Conservation (phyloP, 441 rosid species). For the Francoa sonchifolia region DNA sequence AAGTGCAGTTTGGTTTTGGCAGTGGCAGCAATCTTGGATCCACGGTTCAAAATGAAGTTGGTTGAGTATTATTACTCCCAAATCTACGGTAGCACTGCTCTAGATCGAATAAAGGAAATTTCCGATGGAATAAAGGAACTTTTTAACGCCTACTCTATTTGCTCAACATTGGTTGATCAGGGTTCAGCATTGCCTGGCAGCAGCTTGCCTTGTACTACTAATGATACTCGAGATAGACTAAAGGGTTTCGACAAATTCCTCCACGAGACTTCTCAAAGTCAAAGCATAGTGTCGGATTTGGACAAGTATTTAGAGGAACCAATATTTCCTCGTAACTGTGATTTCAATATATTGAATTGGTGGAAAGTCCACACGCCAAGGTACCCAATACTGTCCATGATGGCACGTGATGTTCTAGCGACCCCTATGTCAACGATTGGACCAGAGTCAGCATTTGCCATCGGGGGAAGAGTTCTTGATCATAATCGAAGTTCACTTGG, state of each 20-base stretch:
- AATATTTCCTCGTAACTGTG: constrained; percentile 72
- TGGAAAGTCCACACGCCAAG: constrained; percentile 97
- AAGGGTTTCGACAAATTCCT: constrained; percentile 89
- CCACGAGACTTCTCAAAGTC: constrained; percentile 73
- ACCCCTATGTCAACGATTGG: constrained; percentile 64
- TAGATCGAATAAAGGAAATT: constrained; percentile 77
- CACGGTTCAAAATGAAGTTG: constrained; percentile 87
- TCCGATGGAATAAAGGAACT: constrained; percentile 74
- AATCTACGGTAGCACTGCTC: constrained; percentile 88
- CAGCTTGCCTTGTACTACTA: constrained; percentile 44
- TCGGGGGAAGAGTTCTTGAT: constrained; percentile 49
- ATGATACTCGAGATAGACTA: constrained; percentile 61
- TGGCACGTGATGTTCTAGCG: constrained; percentile 85
- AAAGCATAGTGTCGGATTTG: constrained; percentile 45
- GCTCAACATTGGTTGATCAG: constrained; percentile 60
- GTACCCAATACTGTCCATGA: constrained; percentile 81
- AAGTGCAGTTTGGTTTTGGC: constrained; percentile 86
- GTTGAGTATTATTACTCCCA: constrained; percentile 91
- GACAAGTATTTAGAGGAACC: constrained; percentile 91
- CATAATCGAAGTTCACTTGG: constrained; percentile 36
- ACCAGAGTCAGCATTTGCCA: constrained; percentile 39
- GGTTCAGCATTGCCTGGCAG: constrained; percentile 70
- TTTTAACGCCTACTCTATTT: constrained; percentile 68
- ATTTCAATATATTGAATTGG: constrained; percentile 80
- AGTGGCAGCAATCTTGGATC: constrained; percentile 85